Percentiles rank a stretch among this genome's conserved stretches.
phyloP scores from a whole-genome alignment of 352 stramenopile genomes.

The Globisporangium yorkense region DNA sequence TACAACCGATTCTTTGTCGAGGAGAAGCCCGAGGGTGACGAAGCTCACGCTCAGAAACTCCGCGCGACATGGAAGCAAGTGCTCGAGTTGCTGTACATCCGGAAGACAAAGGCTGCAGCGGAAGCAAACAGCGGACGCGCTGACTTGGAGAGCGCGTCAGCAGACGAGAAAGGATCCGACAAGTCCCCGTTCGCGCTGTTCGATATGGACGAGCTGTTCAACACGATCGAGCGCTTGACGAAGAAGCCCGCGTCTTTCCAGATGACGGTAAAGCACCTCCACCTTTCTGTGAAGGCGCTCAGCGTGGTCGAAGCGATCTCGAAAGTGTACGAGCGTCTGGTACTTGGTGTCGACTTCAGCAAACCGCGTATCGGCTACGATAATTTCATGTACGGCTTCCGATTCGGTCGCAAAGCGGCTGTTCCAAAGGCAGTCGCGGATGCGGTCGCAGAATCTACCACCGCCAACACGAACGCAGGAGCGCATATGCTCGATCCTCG shows the following conservation, averaged over 20 bases:
- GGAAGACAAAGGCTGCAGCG: slow-evolving; percentile 28
- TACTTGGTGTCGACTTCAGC: slow-evolving; percentile 56
- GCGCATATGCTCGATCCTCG: slow-evolving; percentile 36
- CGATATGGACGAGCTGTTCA: slow-evolving; percentile 50
- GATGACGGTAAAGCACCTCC: slow-evolving; percentile 44
- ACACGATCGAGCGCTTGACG: slow-evolving; percentile 36
- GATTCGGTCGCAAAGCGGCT: slow-evolving; percentile 53
- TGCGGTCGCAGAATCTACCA: slow-evolving; percentile 10
- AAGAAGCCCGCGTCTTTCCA: slow-evolving; percentile 45
- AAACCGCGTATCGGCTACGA: slow-evolving; percentile 44
- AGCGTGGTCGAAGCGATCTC: slow-evolving; percentile 55
- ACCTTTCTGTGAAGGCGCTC: slow-evolving; percentile 48
- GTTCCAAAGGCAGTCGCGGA: slow-evolving; percentile 29
- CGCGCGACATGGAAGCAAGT: slow-evolving; percentile 39
- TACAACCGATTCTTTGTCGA: slow-evolving; percentile 47
- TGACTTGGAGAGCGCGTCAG: background rate
- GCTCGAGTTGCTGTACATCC: slow-evolving; percentile 59
- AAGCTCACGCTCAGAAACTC: slow-evolving; percentile 30
- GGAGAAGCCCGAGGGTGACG: slow-evolving; percentile 19
- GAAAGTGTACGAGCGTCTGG: slow-evolving; percentile 55
- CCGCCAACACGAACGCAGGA: background rate
- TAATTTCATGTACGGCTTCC: slow-evolving; percentile 62
- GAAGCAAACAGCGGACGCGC: slow-evolving; percentile 8
- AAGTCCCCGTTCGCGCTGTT: slow-evolving; percentile 47
- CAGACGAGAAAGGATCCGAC: slow-evolving; percentile 3